Evolutionary conservation across 1,284 basidiomycete species (phyloP), one percentile per base, ranked within the genome.

Genomic region (Pseudozyma hubeiensis): DNA sequence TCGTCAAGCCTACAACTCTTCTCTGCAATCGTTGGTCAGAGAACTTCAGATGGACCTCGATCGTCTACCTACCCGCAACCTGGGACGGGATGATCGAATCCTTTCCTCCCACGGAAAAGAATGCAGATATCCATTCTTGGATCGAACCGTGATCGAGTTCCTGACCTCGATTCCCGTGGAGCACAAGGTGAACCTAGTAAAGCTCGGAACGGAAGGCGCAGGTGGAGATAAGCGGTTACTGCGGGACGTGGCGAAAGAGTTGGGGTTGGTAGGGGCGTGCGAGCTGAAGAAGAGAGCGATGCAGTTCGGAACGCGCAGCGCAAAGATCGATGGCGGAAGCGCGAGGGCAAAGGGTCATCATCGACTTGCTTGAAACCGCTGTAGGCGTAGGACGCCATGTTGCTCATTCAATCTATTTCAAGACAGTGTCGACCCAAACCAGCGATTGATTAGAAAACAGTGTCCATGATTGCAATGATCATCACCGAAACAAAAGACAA

Each of bases 21-120:
- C 66, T 1, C 17, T 61, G 13, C 9, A 48, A 0, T 90, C 88
- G 5, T 88, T 96, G 34, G 87, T 94, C 34, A 87, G 90, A 34
- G 95, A 98, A 92, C 88, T 97, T 29, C 94, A 98, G 84, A 87
- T 94, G 52, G 96, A 99, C 81, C 88, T 99, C n/a, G 90, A 92
- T 79, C 90, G 94, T 4, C 90, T 99, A 61, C 93, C 95, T 0
- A 89, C 87, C 2, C 89, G 97, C 43, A 99, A 99, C 82, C 87
- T 99, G 5, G 94, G 94, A 4, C 88, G 96, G 65, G 96, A 99
- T 84, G 96, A 99, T 84, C 90, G 96, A 7, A 88, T 97, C 50
- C 89, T 97, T 54, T 93, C 94, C 0, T 90, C 90, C 0, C 91
- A 93, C 78, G 93, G 91, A 0, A 93, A 93, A 81, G 96, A 99